These are phyloP conservation scores for Penium margaritaceum DNA, from an alignment of 139 green algal species.

Conservation along the genomic window DNA sequence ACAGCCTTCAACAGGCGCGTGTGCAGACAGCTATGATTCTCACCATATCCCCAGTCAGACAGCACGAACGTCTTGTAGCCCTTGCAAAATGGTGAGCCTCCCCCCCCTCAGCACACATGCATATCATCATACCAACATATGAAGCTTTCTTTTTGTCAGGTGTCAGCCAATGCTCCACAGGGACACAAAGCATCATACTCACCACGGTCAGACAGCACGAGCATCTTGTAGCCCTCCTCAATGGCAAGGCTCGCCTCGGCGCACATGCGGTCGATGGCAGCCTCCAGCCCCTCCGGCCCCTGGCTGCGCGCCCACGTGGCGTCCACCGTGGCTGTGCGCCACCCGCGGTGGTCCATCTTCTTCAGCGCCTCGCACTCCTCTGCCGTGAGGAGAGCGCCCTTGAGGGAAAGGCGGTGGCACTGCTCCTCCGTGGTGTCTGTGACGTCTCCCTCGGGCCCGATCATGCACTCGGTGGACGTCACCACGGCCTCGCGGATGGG, in stretches of 20 bases:
- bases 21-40: too few relatives aligned
- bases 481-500: conserved; percentile 89
- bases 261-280: conserved; percentile 66
- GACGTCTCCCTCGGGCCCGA: conserved; percentile 86
- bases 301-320: conserved; percentile 67
- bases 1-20: too few relatives aligned
- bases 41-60: too few relatives aligned
- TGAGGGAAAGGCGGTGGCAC: conserved; percentile 68
- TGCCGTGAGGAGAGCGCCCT: conserved; percentile 70
- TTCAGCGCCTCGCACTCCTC: conserved; percentile 64
- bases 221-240: conserved; percentile 64
- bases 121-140: too few relatives aligned
- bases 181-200: too few relatives aligned
- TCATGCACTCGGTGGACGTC: conserved; percentile 78
- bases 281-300: conserved; percentile 63
- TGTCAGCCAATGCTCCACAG: too few relatives aligned
- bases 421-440: conserved; percentile 52
- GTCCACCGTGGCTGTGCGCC: conserved; percentile 66
- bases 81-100: too few relatives aligned
- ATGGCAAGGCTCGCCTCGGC: conserved; percentile 66
- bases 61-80: too few relatives aligned
- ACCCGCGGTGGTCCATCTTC: conserved; percentile 45
- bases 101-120: too few relatives aligned
- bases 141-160: too few relatives aligned
- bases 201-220: conserved; percentile 70